These are phyloP conservation scores for Hymenoscyphus linearis DNA, from an alignment of 2,329 filamentous ascomycete genomes.

Conservation along the genomic window DNA sequence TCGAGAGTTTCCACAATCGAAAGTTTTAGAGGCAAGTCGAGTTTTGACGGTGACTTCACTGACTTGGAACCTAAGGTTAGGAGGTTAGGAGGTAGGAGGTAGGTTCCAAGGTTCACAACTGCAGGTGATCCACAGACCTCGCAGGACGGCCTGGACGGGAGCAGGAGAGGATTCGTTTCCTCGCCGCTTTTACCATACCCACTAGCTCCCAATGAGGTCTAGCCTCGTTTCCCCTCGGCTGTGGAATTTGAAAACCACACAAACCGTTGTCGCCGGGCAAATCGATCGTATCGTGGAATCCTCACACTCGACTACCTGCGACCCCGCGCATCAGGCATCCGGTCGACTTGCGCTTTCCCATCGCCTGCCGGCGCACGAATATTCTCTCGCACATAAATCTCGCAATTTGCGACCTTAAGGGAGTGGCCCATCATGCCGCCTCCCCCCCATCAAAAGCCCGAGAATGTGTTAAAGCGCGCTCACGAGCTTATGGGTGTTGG, in stretches of 20 bases:
- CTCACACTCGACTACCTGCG: not conserved
- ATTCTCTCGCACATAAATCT: not conserved
- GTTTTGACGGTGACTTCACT: too few relatives aligned
- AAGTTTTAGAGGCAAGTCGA: too few relatives aligned
- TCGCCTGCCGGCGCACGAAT: not conserved
- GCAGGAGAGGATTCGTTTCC: not conserved
- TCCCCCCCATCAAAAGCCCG: constrained; percentile 89
- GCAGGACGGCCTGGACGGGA: too few relatives aligned
- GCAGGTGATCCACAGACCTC: not conserved
- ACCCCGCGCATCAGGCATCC: constrained; percentile 3
- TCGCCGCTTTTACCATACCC: not conserved
- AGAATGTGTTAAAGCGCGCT: constrained; percentile 98
- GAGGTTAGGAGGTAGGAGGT: too few relatives aligned
- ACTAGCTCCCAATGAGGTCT: not conserved
- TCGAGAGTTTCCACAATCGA: too few relatives aligned
- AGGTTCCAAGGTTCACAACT: too few relatives aligned
- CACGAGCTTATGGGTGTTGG: constrained; percentile 98
- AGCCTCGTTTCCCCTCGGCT: not conserved
- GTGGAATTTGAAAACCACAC: constrained; percentile 1
- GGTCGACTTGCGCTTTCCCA: not conserved
- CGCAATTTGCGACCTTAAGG: constrained; percentile 3
- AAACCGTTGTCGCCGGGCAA: not conserved
- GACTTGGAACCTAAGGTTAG: too few relatives aligned
- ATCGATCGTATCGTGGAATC: constrained; percentile 6
- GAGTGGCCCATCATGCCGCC: constrained; percentile 58